Evolutionary conservation across 2,329 filamentous ascomycete genomes (phyloP), one percentile per base, ranked within the genome.

Genomic region (Hypomyces perniciosus): DNA sequence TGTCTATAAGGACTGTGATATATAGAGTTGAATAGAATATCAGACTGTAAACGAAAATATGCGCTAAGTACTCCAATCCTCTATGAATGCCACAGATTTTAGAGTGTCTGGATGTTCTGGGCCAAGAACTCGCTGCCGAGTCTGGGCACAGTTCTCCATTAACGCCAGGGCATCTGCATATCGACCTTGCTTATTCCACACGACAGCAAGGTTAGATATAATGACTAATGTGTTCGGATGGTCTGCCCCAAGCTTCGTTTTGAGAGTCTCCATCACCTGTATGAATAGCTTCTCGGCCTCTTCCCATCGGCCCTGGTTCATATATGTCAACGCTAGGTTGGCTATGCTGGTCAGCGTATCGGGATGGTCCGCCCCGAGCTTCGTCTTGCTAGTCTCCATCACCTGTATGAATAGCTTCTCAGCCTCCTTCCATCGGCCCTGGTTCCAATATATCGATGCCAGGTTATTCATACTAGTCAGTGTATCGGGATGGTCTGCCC

Each of bases 161-260:
- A 39, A 39, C 13, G 37, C 37, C 26, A 39, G 37, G 7, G 58
- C 55, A 38, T 58, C 37, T 6, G 29, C 12, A 43, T 29, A 47
- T 12, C 12, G 44, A 4, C 48, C 48, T 29, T 46, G 40, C 13
- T 42, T 12, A n/a, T 26, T 42, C 40, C n/a, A 38, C 10, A 20
- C 35, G 6, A 38, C 12, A 10, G 38, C 38, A 41, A 41, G 38
- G 13, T 41, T 41, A 3, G 8, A 2, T n/a, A 41, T 41, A 20
- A 2, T 41, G 8, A 2, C 4, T 8, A 41, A 4, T 4, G 38
- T 41, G 4, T 41, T 3, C 2, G 8, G 38, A 41, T 41, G 38
- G 2, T 27, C 38, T 4, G 8, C 38, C 8, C 38, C 38, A 3
- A 41, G 38, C 8, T 8, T 27, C 2, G 12, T 41, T 2, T 4